These are phyloP conservation scores for Asterionellopsis glacialis DNA, from an alignment of 108 stramenopile species.

Conservation along the genomic window DNA sequence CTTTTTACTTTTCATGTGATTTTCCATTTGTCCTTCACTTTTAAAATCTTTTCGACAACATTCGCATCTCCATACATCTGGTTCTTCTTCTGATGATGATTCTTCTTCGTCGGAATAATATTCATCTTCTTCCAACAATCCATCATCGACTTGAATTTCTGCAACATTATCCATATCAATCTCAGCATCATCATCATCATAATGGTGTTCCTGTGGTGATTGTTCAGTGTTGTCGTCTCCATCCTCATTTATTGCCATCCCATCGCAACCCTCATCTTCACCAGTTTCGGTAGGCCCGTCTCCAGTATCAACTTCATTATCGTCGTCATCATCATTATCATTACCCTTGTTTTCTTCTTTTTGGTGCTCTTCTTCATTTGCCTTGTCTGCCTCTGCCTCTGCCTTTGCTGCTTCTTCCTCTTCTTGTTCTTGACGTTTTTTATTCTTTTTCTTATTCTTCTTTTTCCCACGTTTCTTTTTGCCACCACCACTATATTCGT, in stretches of 20 bases:
- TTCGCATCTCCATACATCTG: constrained; percentile 78
- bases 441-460: constrained; percentile 56
- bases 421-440: constrained; percentile 30
- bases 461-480: constrained; percentile 45
- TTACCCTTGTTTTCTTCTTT: no score
- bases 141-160: neutral
- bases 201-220: neutral
- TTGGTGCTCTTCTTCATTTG: constrained; percentile 13
- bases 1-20: constrained; percentile 85
- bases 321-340: constrained; percentile 10
- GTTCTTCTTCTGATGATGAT: constrained; percentile 45
- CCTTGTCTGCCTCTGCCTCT: neutral
- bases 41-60: constrained; percentile 84
- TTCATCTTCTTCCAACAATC: constrained; percentile 5
- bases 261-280: neutral
- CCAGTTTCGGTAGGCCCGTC: neutral
- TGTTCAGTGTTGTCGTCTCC: constrained; percentile 8
- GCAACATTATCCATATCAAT: neutral
- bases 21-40: constrained; percentile 78
- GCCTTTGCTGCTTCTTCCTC: constrained; percentile 1
- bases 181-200: neutral
- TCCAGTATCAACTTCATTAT: constrained; percentile 6
- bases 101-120: constrained; percentile 18
- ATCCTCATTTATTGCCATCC: constrained; percentile 6
- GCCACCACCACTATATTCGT: constrained; percentile 68